Base-by-base conservation (phyloP, 2,329 filamentous ascomycete genomes). In the Fusarium duplospermum region DNA sequence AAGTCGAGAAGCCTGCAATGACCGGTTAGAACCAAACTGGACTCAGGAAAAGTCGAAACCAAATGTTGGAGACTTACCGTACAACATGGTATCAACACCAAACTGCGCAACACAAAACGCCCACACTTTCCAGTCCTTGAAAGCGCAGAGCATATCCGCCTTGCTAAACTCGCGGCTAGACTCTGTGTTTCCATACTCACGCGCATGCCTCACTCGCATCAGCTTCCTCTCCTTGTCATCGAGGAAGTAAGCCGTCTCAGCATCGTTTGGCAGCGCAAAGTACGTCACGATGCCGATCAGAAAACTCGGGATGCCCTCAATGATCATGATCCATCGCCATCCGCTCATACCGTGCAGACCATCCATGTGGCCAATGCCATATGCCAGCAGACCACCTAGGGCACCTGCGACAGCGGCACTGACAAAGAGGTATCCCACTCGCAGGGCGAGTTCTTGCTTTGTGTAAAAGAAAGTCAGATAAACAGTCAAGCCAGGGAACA, bases 391-490 rank as follows among this genome's bases (percentile, higher is more conserved):
- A 0, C 93, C 93, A 7, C 93, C 93, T 27, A 90, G 88, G 1
- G 92, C 93, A 3, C 93, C 93, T 0, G 93, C 92, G 4, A 94
- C 84, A 2, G 93, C 93, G 1, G 93, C 89, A 50, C 87, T 89
- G 60, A 93, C 90, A 78, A 94, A 94, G 0, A 95, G 86, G 75
- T 93, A 94, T 2, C 91, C 92, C 4, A 94, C 91, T 3, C 93
- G 89, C 47, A 94, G 82, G 6, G 92, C 93, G 2, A 94, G 87
- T 81, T 95, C 93, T 31, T 88, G 87, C 78, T 92, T 93, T 56
- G 90, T 93, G 83, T 95, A 95, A 85, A 94, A 94, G 73, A 94
- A 88, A 0, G 93, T 94, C 20, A 95, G 86, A 75, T 94, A 94
- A 20, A 92, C 83, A 6, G 89, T 91, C 73, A 93, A 82, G 0